phyloP scores from a whole-genome alignment of 2,329 filamentous ascomycete species.

The Alternaria postmessia region DNA sequence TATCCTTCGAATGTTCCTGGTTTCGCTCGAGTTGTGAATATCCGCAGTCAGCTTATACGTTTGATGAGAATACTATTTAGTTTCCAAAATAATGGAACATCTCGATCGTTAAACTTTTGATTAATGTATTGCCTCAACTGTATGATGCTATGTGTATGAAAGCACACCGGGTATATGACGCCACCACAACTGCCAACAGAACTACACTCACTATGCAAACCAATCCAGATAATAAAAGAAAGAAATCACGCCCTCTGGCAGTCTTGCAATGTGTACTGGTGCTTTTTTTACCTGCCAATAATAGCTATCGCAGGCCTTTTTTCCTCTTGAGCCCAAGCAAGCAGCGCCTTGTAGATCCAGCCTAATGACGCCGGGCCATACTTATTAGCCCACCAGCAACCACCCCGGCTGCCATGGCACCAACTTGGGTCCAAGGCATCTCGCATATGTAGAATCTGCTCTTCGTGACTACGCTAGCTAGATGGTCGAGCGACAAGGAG shows the following conservation, averaged over 20 bases:
- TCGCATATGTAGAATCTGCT: background rate
- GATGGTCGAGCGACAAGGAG: background rate
- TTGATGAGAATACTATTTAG: background rate
- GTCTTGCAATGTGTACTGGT: background rate
- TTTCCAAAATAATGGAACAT: background rate
- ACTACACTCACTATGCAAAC: background rate
- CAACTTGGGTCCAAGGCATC: slow-evolving; percentile 2
- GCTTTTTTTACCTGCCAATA: background rate
- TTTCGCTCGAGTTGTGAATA: background rate
- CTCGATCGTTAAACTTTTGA: background rate
- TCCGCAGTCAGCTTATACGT: background rate
- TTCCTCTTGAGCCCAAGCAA: background rate
- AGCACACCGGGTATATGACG: slow-evolving; percentile 8
- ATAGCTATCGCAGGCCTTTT: background rate
- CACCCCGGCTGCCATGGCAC: background rate
- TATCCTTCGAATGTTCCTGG: background rate
- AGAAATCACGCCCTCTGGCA: background rate
- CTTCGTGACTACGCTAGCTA: slow-evolving; percentile 1
- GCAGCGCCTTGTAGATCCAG: background rate
- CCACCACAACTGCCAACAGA: background rate
- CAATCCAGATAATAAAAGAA: background rate
- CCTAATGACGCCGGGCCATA: background rate
- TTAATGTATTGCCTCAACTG: background rate
- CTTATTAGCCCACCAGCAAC: background rate
- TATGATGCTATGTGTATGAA: background rate